phyloP scores from a whole-genome alignment of 2,329 filamentous ascomycete genomes.

The Bipolaris oryzae region DNA sequence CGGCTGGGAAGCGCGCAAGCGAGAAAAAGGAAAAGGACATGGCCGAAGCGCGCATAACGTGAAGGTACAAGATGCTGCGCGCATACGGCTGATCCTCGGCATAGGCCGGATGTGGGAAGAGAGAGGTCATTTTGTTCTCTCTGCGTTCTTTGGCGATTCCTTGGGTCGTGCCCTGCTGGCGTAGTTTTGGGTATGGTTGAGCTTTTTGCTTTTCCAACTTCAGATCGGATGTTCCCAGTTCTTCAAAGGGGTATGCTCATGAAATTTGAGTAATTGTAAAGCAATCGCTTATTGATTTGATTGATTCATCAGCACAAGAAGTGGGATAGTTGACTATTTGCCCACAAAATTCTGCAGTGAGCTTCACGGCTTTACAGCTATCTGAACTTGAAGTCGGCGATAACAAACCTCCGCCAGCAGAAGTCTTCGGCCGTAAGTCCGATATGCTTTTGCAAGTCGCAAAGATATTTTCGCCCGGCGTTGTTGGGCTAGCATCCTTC shows the following conservation, averaged over 20 bases:
- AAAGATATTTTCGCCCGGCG: not conserved
- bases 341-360: not conserved
- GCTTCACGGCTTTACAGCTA: not conserved
- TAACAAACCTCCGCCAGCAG: not conserved
- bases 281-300: not conserved
- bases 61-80: constrained; percentile 62
- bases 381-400: not conserved
- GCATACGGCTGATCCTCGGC: constrained; percentile 67
- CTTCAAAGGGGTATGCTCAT: not conserved
- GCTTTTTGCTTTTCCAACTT: not conserved
- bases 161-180: not conserved
- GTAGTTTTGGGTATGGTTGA: not conserved
- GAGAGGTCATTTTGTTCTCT: constrained; percentile 57
- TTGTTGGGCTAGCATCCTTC: not conserved
- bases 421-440: constrained; percentile 5
- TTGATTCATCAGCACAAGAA: not conserved
- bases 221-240: not conserved
- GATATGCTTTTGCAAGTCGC: not conserved
- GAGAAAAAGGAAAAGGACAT: constrained; percentile 60
- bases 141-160: not conserved
- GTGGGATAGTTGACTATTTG: not conserved
- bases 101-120: constrained; percentile 61
- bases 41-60: constrained; percentile 64
- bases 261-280: not conserved
- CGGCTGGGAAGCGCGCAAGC: constrained; percentile 45